These are phyloP conservation scores for Kodamaea sagamina DNA, from an alignment of 805 yeast species.

Conservation along the genomic window DNA sequence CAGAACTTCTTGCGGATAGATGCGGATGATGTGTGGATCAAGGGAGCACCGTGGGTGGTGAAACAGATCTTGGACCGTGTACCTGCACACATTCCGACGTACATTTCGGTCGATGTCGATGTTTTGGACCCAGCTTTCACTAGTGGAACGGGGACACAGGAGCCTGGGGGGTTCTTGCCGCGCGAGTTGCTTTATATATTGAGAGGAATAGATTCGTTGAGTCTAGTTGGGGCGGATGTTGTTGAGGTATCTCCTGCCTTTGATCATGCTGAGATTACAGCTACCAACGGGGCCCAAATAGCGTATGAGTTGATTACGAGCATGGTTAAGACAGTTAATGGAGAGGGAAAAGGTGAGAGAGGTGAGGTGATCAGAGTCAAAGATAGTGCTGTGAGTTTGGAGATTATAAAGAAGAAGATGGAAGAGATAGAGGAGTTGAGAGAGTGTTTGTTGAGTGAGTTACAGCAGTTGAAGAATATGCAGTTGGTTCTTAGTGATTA, in stretches of 20 bases:
- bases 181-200: slow-evolving; percentile 53
- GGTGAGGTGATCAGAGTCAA: slow-evolving; percentile 2
- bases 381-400: background rate
- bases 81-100: slow-evolving; percentile 67
- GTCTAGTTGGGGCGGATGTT: slow-evolving; percentile 56
- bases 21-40: slow-evolving; percentile 72
- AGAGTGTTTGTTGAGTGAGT: slow-evolving; percentile 12
- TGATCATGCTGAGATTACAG: slow-evolving; percentile 65
- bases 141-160: slow-evolving; percentile 61
- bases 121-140: slow-evolving; percentile 60
- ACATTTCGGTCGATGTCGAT: slow-evolving; percentile 76
- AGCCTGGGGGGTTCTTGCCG: slow-evolving; percentile 61
- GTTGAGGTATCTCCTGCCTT: slow-evolving; percentile 65
- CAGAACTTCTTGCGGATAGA: slow-evolving; percentile 71
- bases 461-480: slow-evolving; percentile 12
- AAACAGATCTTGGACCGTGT: slow-evolving; percentile 53
- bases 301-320: slow-evolving; percentile 70
- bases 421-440: slow-evolving; percentile 19
- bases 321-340: slow-evolving; percentile 60
- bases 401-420: slow-evolving; percentile 10
- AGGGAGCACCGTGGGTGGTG: slow-evolving; percentile 63
- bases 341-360: background rate
- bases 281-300: slow-evolving; percentile 70
- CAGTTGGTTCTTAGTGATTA: slow-evolving; percentile 1
- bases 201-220: slow-evolving; percentile 45